A percentile compares a stretch with the other conserved stretches of the same genome.
These are phyloP conservation scores for Ceratopteris richardii DNA, from an alignment of 75 land plant genomes.

Conservation along the genomic window DNA sequence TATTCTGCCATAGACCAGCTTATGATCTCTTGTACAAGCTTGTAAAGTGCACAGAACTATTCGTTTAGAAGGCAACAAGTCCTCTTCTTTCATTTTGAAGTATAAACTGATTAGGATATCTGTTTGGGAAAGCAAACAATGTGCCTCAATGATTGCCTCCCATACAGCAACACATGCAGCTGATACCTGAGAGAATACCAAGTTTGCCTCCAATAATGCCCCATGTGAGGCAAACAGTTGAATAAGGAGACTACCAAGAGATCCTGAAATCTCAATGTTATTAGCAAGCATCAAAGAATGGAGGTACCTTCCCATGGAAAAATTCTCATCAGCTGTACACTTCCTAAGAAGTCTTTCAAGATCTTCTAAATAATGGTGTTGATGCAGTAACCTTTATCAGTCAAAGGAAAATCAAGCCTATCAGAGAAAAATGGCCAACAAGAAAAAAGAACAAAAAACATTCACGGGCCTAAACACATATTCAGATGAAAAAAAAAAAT, in stretches of 20 bases:
- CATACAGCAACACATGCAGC: slow-evolving; percentile 19
- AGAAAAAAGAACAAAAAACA: too few relatives aligned
- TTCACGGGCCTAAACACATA: too few relatives aligned
- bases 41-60: slow-evolving; percentile 8
- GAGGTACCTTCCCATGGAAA: too few relatives aligned
- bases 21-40: neutral
- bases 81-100: slow-evolving; percentile 21
- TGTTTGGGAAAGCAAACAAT: slow-evolving; percentile 7
- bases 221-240: slow-evolving; percentile 31
- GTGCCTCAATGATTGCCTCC: slow-evolving; percentile 45
- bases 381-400: too few relatives aligned
- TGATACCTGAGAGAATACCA: slow-evolving; percentile 30
- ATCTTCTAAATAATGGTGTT: too few relatives aligned
- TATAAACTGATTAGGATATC: slow-evolving; percentile 26
- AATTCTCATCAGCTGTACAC: too few relatives aligned
- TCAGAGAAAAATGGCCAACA: too few relatives aligned
- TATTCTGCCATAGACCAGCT: neutral
- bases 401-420: too few relatives aligned
- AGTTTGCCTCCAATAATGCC: slow-evolving; percentile 16
- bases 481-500: too few relatives aligned
- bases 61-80: slow-evolving; percentile 17
- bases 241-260: slow-evolving; percentile 33
- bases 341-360: too few relatives aligned
- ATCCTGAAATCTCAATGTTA: too few relatives aligned
- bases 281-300: too few relatives aligned